Percentiles rank a stretch among this genome's conserved stretches.
phyloP scores from a whole-genome alignment of 768 basidiomycete genomes.

The Macrolepiota albuminosa region DNA sequence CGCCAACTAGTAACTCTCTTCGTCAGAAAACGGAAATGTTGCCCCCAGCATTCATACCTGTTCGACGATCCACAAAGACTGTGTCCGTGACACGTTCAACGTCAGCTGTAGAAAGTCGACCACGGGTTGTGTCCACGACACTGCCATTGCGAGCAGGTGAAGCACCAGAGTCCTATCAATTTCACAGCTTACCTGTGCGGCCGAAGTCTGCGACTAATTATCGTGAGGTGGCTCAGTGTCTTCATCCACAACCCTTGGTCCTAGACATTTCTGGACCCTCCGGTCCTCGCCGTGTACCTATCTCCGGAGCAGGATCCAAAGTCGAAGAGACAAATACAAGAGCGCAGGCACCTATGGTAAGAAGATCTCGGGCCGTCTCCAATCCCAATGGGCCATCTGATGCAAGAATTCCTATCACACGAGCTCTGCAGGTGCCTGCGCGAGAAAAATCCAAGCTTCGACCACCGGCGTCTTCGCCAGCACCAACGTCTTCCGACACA shows the following conservation, averaged over 20 bases:
- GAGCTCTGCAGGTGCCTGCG: neutral
- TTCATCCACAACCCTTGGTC: neutral
- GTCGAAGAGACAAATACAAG: neutral
- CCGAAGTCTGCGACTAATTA: slow-evolving; percentile 11
- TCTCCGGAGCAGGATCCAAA: slow-evolving; percentile 1
- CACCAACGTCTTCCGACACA: neutral
- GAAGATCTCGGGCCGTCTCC: slow-evolving; percentile 8
- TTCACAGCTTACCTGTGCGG: slow-evolving; percentile 3
- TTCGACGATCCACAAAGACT: slow-evolving; percentile 18
- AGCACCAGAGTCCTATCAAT: neutral
- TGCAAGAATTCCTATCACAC: neutral
- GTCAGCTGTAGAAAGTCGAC: slow-evolving; percentile 10
- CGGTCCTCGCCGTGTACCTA: slow-evolving; percentile 13
- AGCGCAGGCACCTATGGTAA: neutral
- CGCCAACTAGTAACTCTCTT: neutral
- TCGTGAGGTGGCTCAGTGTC: slow-evolving; percentile 5
- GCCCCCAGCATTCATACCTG: slow-evolving; percentile 24
- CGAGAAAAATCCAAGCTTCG: slow-evolving; percentile 3
- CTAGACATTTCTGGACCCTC: slow-evolving; percentile 1
- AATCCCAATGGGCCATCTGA: neutral
- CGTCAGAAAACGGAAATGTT: slow-evolving; percentile 22
- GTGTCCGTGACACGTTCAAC: slow-evolving; percentile 12
- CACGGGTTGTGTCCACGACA: slow-evolving; percentile 11
- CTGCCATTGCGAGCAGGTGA: slow-evolving; percentile 2
- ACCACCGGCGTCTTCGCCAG: neutral